phyloP scores from a whole-genome alignment of 73 alveolate genomes.

The Tetrahymena thermophila region DNA sequence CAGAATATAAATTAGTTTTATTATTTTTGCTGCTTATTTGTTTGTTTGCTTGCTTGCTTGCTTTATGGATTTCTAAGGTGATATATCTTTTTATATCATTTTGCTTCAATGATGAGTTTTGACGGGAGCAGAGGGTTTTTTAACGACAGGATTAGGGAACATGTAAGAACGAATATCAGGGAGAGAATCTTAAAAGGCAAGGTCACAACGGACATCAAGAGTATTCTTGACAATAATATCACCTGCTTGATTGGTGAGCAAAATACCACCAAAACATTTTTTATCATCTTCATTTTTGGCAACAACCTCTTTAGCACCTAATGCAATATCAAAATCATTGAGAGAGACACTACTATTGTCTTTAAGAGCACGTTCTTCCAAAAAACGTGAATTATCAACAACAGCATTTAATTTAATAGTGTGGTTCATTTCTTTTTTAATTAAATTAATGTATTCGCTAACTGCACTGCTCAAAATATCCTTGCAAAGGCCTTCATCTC shows the following conservation, averaged over 20 bases:
- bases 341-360: constrained; percentile 14
- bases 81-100: not conserved
- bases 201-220: constrained; percentile 31
- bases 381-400: constrained; percentile 22
- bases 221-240: constrained; percentile 40
- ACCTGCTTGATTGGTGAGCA: constrained; percentile 31
- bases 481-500: constrained; percentile 4
- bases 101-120: not conserved
- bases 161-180: constrained; percentile 25
- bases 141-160: constrained; percentile 28
- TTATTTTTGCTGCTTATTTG: not conserved
- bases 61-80: not conserved
- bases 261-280: constrained; percentile 45
- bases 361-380: constrained; percentile 26
- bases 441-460: constrained; percentile 9
- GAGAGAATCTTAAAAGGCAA: constrained; percentile 30
- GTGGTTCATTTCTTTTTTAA: constrained; percentile 22
- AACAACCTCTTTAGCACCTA: constrained; percentile 26
- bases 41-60: not conserved
- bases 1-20: not conserved
- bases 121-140: constrained; percentile 32
- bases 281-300: constrained; percentile 36
- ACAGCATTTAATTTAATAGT: constrained; percentile 10
- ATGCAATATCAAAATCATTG: not conserved
- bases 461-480: constrained; percentile 14